Base-by-base conservation (phyloP, 2,329 filamentous ascomycete genomes). In the Fusarium sp. region DNA sequence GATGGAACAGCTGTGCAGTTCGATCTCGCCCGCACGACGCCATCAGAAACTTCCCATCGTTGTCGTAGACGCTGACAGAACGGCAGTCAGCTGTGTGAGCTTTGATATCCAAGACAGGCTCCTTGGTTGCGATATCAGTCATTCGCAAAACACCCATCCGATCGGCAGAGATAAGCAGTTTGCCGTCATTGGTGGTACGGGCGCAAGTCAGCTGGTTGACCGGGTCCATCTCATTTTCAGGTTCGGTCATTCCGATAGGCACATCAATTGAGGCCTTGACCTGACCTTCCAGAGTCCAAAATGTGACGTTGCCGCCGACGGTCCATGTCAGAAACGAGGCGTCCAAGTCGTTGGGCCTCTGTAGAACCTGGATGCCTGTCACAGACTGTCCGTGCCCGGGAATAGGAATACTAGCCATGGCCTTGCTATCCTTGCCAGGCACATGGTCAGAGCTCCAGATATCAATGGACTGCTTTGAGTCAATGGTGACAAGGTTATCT, bases 271-370 rank as follows among this genome's bases (percentile, higher is more conserved):
- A 88, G 18, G 86, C 85, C 71, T 88, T 90, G 67, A 91, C 88
- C 55, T 84, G 86, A 24, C 95, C 96, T 51, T 93, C 86, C 16
- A 89, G 78, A 72, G 90, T 88, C 96, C 96, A 99, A 72, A 97
- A 92, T 25, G 93, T 88, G 53, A 98, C 87, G 18, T 87, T 89
- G 7, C 96, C 96, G 54, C 90, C 90, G 24, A 87, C 88, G 3
- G 95, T 94, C 93, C 94, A 99, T 0, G 94, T 98, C 70, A 94
- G 90, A 76, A 98, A 98, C 11, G 90, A 87, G 1, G 93, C 90
- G 24, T 87, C 84, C 25, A 88, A 81, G 7, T 83, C 78, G 62
- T 92, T 92, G 0, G 88, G 85, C 24, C 83, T 82, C 5, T 85
- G 79, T 7, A 98, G 81, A 1, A 89, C 79, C 55, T 90, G 87